Evolutionary conservation across 2,329 filamentous ascomycete genomes (phyloP).

Genomic region (Trichothecium roseum): DNA sequence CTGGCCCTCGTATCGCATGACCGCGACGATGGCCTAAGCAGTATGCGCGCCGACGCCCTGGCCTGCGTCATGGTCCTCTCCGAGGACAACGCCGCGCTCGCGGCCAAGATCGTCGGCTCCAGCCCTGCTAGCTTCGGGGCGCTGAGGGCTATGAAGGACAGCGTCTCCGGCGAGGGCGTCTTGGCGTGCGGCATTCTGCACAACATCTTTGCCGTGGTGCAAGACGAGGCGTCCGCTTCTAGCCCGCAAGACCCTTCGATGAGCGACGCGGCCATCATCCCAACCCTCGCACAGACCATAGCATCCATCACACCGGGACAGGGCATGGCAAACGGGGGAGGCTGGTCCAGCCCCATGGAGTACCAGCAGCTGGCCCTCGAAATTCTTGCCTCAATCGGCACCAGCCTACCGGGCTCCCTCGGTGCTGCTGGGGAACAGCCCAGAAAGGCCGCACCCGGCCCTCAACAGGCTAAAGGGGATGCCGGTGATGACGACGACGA

Average conservation of each 20-base stretch:
- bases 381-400: slow-evolving; percentile 54
- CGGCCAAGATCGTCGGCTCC: slow-evolving; percentile 41
- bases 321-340: slow-evolving; percentile 16
- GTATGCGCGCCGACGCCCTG: slow-evolving; percentile 35
- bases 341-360: slow-evolving; percentile 31
- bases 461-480: slow-evolving; percentile 15
- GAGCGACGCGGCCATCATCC: slow-evolving; percentile 23
- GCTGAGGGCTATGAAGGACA: slow-evolving; percentile 36
- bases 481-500: slow-evolving; percentile 28
- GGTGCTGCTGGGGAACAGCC: slow-evolving; percentile 21
- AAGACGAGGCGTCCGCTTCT: slow-evolving; percentile 8
- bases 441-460: slow-evolving; percentile 5
- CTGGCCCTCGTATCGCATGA: slow-evolving; percentile 40
- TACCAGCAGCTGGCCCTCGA: slow-evolving; percentile 47
- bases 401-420: slow-evolving; percentile 41
- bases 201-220: slow-evolving; percentile 43
- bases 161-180: slow-evolving; percentile 37
- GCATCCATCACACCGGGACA: slow-evolving; percentile 14
- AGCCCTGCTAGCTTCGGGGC: slow-evolving; percentile 35
- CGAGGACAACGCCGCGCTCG: slow-evolving; percentile 47
- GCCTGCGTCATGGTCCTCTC: slow-evolving; percentile 47
- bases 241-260: slow-evolving; percentile 13
- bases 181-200: slow-evolving; percentile 52
- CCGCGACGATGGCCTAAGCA: slow-evolving; percentile 27
- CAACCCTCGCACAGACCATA: slow-evolving; percentile 23